Base-by-base conservation (phyloP, 495 filamentous ascomycete genomes). In the Sphaerosporella brunnea region DNA sequence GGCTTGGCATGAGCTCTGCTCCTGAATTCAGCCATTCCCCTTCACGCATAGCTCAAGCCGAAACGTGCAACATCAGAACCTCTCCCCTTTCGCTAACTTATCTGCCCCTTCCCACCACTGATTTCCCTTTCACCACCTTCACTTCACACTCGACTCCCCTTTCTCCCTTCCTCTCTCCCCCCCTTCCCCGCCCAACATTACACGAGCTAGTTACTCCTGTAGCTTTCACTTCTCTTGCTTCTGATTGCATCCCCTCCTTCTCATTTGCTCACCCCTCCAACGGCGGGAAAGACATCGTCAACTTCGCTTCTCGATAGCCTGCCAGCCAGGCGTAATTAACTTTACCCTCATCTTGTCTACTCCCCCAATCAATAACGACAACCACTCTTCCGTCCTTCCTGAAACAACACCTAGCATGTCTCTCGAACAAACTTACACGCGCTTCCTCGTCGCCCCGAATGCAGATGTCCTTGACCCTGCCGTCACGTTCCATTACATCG, bases 401-500 rank as follows among this genome's bases (percentile, higher is more conserved):
- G 20, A 13, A 24, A 10, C 24, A 20, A n/a, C 21, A 48, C 19
- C 36, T 45, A 66, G 43, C 52, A 76, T 78, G 80, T 74, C 78
- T 62, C 71, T 82, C 61, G 70, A 72, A 60, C 66, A 71, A 53
- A 62, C 71, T 46, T 96, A 96, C 69, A 69, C 79, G 69, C 71
- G 72, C 61, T 94, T 87, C 63, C 73, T 93, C 40, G 72, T 73
- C 57, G 69, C 72, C 50, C 83, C 84, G 45, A 75, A 66, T 58
- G 56, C 77, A 41, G 70, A 71, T 34, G 68, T 72, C 15, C 68
- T 96, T 55, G 73, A 78, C 38, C 64, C 69, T 40, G 69, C 82
- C 63, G 80, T 83, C 49, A 76, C 85, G 34, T 68, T 93, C 58
- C 76, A 88, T 67, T 97, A 96, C 68, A 81, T 96, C 62, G 81